These are phyloP conservation scores for Venturia effusa DNA, from an alignment of 2,329 filamentous ascomycete genomes.

Conservation along the genomic window DNA sequence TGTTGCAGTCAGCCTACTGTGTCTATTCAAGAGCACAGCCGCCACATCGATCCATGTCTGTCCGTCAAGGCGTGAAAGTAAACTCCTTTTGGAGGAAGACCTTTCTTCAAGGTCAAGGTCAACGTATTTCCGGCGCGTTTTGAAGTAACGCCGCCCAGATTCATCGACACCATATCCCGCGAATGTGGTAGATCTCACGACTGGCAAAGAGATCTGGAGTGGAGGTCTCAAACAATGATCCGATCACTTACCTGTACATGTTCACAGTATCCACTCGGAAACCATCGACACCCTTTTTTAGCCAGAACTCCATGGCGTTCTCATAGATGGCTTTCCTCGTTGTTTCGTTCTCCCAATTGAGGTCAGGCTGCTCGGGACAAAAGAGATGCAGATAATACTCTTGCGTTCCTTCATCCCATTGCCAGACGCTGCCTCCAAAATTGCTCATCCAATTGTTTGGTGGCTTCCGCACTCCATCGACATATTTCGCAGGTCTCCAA, in stretches of 20 bases:
- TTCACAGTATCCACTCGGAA: constrained; percentile 13
- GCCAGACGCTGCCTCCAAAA: constrained; percentile 24
- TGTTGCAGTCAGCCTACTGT: not conserved
- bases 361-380: constrained; percentile 11
- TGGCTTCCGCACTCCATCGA: constrained; percentile 10
- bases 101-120: too few relatives aligned
- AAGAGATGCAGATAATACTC: constrained; percentile 13
- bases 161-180: too few relatives aligned
- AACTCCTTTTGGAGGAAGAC: too few relatives aligned
- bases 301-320: constrained; percentile 14
- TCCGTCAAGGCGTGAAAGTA: too few relatives aligned
- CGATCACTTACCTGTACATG: constrained; percentile 8
- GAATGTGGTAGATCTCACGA: too few relatives aligned
- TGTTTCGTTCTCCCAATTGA: constrained; percentile 11
- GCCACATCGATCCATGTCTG: too few relatives aligned
- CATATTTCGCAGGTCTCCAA: constrained; percentile 10
- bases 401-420: constrained; percentile 11
- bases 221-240: too few relatives aligned
- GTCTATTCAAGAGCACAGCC: too few relatives aligned
- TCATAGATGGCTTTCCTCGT: constrained; percentile 11
- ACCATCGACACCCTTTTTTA: constrained; percentile 11
- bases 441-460: constrained; percentile 31
- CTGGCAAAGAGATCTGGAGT: too few relatives aligned
- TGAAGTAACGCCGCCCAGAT: too few relatives aligned
- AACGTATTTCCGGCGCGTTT: too few relatives aligned